Conservation (phyloP, 108 stramenopile genomes). For the Schizochytrium sp. region DNA sequence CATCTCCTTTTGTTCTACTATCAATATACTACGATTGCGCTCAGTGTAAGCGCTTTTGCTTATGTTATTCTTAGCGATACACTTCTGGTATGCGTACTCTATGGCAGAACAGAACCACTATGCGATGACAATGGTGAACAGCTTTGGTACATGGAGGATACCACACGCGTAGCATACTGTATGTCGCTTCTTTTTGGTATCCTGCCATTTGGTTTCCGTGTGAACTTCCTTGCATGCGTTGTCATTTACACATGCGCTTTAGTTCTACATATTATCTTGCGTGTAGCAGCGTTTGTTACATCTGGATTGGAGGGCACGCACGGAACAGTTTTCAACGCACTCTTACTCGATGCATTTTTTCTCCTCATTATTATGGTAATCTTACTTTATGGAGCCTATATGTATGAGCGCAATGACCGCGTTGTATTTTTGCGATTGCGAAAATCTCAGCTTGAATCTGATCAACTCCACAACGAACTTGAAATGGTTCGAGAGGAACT, state of each 20-base stretch:
- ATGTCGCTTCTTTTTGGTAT: constrained; percentile 40
- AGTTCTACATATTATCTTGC: not conserved
- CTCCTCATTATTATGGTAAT: constrained; percentile 40
- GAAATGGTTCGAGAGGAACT: constrained; percentile 54
- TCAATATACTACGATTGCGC: constrained; percentile 24
- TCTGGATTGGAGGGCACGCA: not conserved
- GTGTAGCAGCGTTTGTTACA: not conserved
- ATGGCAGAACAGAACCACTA: too few relatives aligned
- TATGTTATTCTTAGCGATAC: constrained; percentile 56
- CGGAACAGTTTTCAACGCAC: not conserved
- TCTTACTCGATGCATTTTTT: constrained; percentile 12
- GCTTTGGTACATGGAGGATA: not conserved
- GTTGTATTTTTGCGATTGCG: constrained; percentile 52
- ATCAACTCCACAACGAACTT: constrained; percentile 34
- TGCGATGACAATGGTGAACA: constrained; percentile 18
- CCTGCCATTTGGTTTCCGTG: constrained; percentile 42
- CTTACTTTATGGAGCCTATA: constrained; percentile 50
- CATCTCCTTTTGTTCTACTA: constrained; percentile 56
- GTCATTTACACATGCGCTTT: constrained; percentile 25
- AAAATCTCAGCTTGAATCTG: constrained; percentile 29
- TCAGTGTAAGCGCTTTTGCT: constrained; percentile 33
- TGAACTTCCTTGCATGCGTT: not conserved
- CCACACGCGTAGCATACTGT: constrained; percentile 50
- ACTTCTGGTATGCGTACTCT: not conserved
- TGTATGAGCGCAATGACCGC: constrained; percentile 60